Base-by-base conservation (phyloP, 148 eudicot species). In the Dianthus caryophyllus region DNA sequence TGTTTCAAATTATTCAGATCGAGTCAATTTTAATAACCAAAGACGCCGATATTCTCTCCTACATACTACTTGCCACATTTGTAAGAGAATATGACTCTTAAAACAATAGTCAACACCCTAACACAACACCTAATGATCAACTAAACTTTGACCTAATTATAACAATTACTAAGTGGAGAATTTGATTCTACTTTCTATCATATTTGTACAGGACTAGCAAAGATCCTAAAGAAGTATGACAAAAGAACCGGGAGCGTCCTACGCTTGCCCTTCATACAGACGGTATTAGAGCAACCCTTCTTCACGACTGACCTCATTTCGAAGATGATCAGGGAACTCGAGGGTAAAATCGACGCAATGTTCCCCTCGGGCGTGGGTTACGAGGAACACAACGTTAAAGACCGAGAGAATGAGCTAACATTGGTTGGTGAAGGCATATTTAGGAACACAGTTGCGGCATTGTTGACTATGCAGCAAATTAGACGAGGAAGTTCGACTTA, bases 171-270 rank as follows among this genome's bases (percentile, higher is more conserved):
- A 61, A 39, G 59, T 52, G 68, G 27, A 56, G 75, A 54, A 72
- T 65, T 48, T 18, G 43, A 66, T 73, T 66, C 41, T 36, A n/a
- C n/a, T n/a, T 6, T 9, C 10, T 17, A 2, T 26, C n/a, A n/a
- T 31, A 9, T 53, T 71, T 31, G 8, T 67, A 9, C 18, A 90
- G 97, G 97, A n/a, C 66, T 90, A 71, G 91, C 90, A 4, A 90
- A 90, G 81, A 90, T 90, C 47, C 48, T 90, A 49, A 90, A 90
- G 83, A 90, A 87, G 73, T 87, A 85, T 41, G 94, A 90, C 88
- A 90, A 90, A 67, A 70, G 86, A 81, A 83, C 93, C 0, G 90
- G 97, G 0, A 85, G 88, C 39, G 51, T 87, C 10, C 16, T 90
- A 29, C 75, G 94, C 5, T 66, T 76, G 56, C 94, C 87, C 11